Base-by-base conservation (phyloP, 306 rosid species). In the Cucumis melo region DNA sequence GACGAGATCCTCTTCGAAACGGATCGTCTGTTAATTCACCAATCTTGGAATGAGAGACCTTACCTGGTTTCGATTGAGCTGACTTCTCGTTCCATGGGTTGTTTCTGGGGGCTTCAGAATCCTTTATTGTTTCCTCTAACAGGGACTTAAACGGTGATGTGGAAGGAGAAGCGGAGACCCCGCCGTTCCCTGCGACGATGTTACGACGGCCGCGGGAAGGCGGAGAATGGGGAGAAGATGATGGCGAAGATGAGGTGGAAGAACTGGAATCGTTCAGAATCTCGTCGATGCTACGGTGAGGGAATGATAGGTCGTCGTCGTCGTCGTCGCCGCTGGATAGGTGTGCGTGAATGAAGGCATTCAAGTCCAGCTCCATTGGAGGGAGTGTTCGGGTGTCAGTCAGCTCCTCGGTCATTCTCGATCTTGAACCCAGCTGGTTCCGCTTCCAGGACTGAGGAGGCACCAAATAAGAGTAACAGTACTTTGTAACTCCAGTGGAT, bases 261-360 rank as follows among this genome's bases (percentile, higher is more conserved):
- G 94, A 85, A 46, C 89, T 89, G 42, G 95, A 89, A 64, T 92
- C 98, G 77, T 93, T 87, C 83, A 93, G 94, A 58, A 93, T 93
- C 21, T 93, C 96, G 72, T 93, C 98, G 77, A 93, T 78, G 34
- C 89, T 88, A 1, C 98, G 98, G 79, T 74, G 92, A 50, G 86
- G 89, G 46, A 87, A 38, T 1, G 87, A 79, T 77, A 60, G 65
- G 41, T 20, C 59, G 68, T 41, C 79, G 39, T 75, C 79, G 48
- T 80, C 87, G 70, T 41, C 87, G 56, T 82, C 87, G 65, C 85
- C 87, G 77, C 62, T 38, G 82, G 89, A 85, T 66, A 78, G 44
- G 51, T 81, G 81, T 1, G 92, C 87, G 79, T 82, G 64, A 17
- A 91, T 86, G 87, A 92, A 89, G 0, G 93, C 83, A 63, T 83